Conservation (phyloP, 371 early-diverging fungal species). For the Saksenaea oblongispora region DNA sequence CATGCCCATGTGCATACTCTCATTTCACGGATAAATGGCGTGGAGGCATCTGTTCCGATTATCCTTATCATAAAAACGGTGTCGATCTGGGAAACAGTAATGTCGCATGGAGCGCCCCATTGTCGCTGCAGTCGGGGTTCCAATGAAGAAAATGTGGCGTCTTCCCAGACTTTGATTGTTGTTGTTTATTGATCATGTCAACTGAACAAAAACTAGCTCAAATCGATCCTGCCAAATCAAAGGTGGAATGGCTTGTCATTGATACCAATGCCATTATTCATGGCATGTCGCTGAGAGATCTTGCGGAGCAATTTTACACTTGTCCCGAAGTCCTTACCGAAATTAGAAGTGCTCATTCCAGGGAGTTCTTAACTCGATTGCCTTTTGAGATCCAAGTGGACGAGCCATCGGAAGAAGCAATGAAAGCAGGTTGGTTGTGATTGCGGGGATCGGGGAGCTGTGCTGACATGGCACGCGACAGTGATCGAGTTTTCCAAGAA, state of each 20-base stretch:
- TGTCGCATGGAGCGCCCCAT: too few relatives aligned
- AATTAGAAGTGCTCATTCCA: constrained; percentile 77
- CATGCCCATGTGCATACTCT: too few relatives aligned
- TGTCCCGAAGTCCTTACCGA: constrained; percentile 89
- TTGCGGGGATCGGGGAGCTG: background rate
- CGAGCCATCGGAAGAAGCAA: constrained; percentile 76
- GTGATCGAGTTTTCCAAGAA: constrained; percentile 86
- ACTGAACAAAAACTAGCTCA: background rate
- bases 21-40: too few relatives aligned
- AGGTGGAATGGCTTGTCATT: constrained; percentile 42
- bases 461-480: constrained; percentile 16
- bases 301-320: constrained; percentile 81
- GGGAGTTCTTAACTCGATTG: constrained; percentile 64
- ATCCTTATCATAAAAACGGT: too few relatives aligned
- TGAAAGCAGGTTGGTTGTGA: constrained; percentile 64
- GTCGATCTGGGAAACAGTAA: too few relatives aligned
- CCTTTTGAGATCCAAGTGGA: constrained; percentile 69
- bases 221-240: background rate
- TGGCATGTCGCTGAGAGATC: constrained; percentile 34
- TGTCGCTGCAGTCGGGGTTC: too few relatives aligned
- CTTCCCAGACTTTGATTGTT: background rate
- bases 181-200: background rate
- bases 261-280: constrained; percentile 69
- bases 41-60: too few relatives aligned
- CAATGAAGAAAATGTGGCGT: background rate